Percentiles rank a stretch among this genome's conserved stretches.
These are phyloP conservation scores for Magnaporthales sp. DNA, from an alignment of 2,329 filamentous ascomycete species.

Conservation along the genomic window DNA sequence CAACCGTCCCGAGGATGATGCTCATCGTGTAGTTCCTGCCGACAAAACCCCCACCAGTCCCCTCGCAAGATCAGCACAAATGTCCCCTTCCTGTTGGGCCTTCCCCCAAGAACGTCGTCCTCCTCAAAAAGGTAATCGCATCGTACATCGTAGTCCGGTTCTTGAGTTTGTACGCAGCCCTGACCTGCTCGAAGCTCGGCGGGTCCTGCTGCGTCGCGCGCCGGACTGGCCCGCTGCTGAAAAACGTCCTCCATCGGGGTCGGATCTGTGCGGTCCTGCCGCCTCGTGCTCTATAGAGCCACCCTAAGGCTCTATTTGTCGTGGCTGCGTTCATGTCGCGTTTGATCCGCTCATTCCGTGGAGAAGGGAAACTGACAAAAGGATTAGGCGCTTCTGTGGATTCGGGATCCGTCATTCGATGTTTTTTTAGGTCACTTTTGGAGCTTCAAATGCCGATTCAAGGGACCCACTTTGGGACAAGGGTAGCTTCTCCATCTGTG, in stretches of 20 bases:
- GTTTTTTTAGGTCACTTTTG: neutral
- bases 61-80: neutral
- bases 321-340: neutral
- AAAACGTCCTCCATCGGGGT: slow-evolving; percentile 11
- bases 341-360: neutral
- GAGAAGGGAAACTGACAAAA: neutral
- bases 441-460: neutral
- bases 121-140: neutral
- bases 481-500: neutral
- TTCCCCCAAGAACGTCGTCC: neutral
- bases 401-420: neutral
- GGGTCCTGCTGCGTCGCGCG: slow-evolving; percentile 17
- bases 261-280: neutral
- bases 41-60: slow-evolving; percentile 25
- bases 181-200: slow-evolving; percentile 56
- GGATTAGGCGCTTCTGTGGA: neutral
- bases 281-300: neutral
- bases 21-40: slow-evolving; percentile 55
- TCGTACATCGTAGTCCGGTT: slow-evolving; percentile 59
- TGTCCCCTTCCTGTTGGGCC: neutral
- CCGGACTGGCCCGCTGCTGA: slow-evolving; percentile 16
- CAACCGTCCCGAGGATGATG: slow-evolving; percentile 70
- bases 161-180: slow-evolving; percentile 54
- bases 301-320: neutral
- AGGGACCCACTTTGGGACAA: neutral